Conservation (phyloP, 2,329 filamentous ascomycete genomes). For the Mycogone perniciosa region DNA sequence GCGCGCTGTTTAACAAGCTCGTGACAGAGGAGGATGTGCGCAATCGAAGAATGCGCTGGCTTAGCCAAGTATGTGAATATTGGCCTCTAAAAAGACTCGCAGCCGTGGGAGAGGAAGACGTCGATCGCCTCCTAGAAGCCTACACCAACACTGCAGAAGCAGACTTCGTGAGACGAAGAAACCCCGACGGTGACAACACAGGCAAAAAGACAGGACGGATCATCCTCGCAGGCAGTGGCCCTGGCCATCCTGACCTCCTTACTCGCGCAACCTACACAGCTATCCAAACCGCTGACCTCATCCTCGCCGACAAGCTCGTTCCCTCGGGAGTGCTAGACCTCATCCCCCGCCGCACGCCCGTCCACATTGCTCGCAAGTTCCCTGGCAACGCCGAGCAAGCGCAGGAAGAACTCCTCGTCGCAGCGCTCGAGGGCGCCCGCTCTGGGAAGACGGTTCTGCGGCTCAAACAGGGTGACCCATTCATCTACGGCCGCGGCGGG, state of each 20-base stretch:
- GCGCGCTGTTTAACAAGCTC: conserved; percentile 76
- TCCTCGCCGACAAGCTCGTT: conserved; percentile 81
- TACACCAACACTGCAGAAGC: conserved; percentile 43
- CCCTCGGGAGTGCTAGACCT: conserved; percentile 80
- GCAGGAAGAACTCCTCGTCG: conserved; percentile 78
- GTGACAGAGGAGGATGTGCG: conserved; percentile 69
- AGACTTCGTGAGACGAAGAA: neutral
- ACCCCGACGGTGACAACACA: conserved; percentile 13
- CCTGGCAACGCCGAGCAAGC: conserved; percentile 93
- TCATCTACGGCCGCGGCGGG: conserved; percentile 89
- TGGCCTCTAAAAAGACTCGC: conserved; percentile 86
- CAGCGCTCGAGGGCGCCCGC: conserved; percentile 61
- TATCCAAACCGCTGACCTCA: conserved; percentile 67
- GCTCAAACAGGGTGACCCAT: conserved; percentile 94
- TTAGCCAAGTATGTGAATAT: conserved; percentile 96
- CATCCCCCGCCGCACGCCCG: conserved; percentile 79
- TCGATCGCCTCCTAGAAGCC: conserved; percentile 67
- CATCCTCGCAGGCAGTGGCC: conserved; percentile 85
- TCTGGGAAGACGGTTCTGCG: conserved; percentile 75
- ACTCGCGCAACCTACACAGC: conserved; percentile 76
- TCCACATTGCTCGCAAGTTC: conserved; percentile 94
- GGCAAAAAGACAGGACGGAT: conserved; percentile 55
- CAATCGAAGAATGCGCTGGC: conserved; percentile 81
- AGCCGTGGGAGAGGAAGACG: conserved; percentile 70
- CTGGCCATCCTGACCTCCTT: conserved; percentile 85